Evolutionary conservation across 306 rosid genomes (phyloP), one percentile per base, ranked within the genome.

Genomic region (Gillenia trifoliata): DNA sequence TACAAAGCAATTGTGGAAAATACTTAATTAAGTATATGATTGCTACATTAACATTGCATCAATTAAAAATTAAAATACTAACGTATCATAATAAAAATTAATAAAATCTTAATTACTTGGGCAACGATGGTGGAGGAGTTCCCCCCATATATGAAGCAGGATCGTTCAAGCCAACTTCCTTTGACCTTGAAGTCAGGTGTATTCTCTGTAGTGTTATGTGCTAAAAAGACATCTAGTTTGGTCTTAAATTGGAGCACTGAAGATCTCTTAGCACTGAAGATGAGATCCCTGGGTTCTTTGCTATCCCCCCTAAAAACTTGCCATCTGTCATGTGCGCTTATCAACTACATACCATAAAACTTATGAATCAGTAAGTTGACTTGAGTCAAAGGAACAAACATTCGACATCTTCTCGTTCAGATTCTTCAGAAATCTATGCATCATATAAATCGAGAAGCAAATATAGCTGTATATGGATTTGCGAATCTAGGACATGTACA

Each of bases 131-230:
- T 80, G 83, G 72, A 36, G 30, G 88, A 82, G 73, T 84, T 85
- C 31, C 89, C 90, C 0, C 89, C 93, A 74, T 88, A 82, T 55
- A 88, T 64, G 40, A 11, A 33, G 19, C 89, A 88, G 22, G 90
- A 88, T 45, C 82, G 83, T 26, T 84, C 87, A 0, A 54, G 12
- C 90, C 90, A 86, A 41, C 82, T 86, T 43, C 88, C 88, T 82
- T 86, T 84, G 49, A 88, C 74, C 81, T 74, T 82, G 75, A 75
- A 88, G 68, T 88, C 92, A 80, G 86, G 85, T 40, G 75, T 81
- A 26, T 84, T 15, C 60, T 88, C 84, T 20, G 4, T 52, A 0
- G 63, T 82, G 77, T 84, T 86, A 34, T 17, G 28, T 50, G 85
- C 87, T 69, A 84, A 63, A 77, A 80, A 88, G 61, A 86, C 89